Evolutionary conservation across 2,329 filamentous ascomycete species (phyloP).

Genomic region (Cladosporium sp.): DNA sequence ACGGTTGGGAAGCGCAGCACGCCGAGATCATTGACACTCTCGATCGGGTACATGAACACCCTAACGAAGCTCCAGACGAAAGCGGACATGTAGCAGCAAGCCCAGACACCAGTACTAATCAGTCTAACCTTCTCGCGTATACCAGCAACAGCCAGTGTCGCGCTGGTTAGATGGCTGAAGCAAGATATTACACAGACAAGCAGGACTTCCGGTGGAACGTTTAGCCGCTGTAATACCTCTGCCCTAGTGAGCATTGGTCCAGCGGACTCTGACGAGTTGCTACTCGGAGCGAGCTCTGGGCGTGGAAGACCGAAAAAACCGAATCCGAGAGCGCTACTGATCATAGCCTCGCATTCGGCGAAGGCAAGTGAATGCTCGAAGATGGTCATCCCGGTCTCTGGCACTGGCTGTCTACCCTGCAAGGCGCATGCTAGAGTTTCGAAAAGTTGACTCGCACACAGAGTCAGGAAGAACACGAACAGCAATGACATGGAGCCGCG

Average conservation of each 20-base stretch:
- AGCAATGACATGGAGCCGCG: slow-evolving; percentile 73
- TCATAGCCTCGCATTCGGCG: slow-evolving; percentile 85
- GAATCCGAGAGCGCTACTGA: slow-evolving; percentile 72
- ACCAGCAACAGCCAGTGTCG: slow-evolving; percentile 72
- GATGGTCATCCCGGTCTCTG: slow-evolving; percentile 91
- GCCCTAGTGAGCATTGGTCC: slow-evolving; percentile 24
- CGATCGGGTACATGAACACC: slow-evolving; percentile 39
- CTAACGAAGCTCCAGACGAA: slow-evolving; percentile 68
- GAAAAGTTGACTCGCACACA: slow-evolving; percentile 73
- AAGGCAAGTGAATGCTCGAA: slow-evolving; percentile 96
- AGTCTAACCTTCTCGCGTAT: slow-evolving; percentile 75
- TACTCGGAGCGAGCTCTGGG: slow-evolving; percentile 34
- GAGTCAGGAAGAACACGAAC: slow-evolving; percentile 66
- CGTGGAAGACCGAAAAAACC: slow-evolving; percentile 56
- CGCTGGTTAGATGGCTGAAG: slow-evolving; percentile 81
- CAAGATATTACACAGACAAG: slow-evolving; percentile 81
- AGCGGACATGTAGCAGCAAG: slow-evolving; percentile 77
- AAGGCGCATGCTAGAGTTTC: slow-evolving; percentile 85
- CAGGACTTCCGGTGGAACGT: slow-evolving; percentile 83
- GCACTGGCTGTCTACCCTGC: slow-evolving; percentile 70
- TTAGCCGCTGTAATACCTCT: slow-evolving; percentile 67
- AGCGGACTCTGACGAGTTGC: slow-evolving; percentile 14
- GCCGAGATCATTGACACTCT: slow-evolving; percentile 57
- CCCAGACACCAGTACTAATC: slow-evolving; percentile 83
- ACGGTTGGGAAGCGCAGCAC: slow-evolving; percentile 86